Base-by-base conservation (phyloP, 306 rosid genomes). In the Medicago truncatula region DNA sequence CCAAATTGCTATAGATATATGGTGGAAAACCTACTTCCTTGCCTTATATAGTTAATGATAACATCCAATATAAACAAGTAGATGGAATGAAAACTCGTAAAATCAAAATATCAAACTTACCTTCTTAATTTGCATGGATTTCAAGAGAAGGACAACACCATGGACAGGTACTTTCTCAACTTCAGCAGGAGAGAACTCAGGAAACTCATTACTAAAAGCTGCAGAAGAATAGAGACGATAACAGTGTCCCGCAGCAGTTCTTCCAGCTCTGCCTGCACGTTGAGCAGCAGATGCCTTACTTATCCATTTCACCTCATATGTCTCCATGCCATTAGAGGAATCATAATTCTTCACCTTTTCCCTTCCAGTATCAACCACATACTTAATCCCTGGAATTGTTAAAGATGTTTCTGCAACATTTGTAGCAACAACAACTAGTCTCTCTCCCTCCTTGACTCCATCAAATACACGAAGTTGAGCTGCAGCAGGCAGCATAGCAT, bases 341-440 rank as follows among this genome's bases (percentile, higher is more conserved):
- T 90, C 83, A 70, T 92, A 95, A 21, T 78, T 85, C 80, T 95
- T 95, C 76, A 90, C 95, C 74, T 92, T 95, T 81, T 92, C 97
- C 80, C 93, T 90, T 64, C 98, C 98, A 7, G 97, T 90, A 75
- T 95, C 97, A 56, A 92, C 93, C 60, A 95, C 95, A 75, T 92
- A 95, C 86, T 88, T 94, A 79, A 95, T 80, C 39, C 98, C 95
- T 63, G 97, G 97, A 73, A 95, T 95, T 23, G 97, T 95, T 74
- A 95, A 72, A 38, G 98, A 95, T 70, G 98, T 95, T 86, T 95
- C 98, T n/a, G 98, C 98, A 77, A 95, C 98, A 85, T 95, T 95
- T 12, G 96, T 92, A 54, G 97, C 97, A 73, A 95, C 85, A 59
- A 92, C 97, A 72, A 95, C 83, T 47, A 95, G 97, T 50, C 98